A percentile compares a stretch with the other conserved stretches of the same genome.
These are phyloP conservation scores for Peronospora destructor DNA, from an alignment of 352 stramenopile genomes.

Conservation along the genomic window DNA sequence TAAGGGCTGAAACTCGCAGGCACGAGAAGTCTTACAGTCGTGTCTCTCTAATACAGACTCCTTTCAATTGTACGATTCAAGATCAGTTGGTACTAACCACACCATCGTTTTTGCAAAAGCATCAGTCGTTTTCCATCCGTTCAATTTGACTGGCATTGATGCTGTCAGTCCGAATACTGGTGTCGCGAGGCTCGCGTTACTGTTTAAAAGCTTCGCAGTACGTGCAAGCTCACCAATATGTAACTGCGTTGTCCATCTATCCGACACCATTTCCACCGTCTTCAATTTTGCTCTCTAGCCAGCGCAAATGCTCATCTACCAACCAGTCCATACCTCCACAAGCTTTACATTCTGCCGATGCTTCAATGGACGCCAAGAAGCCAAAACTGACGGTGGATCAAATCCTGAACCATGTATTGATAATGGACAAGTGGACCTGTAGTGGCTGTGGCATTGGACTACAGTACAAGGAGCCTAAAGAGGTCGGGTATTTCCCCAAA, in stretches of 20 bases:
- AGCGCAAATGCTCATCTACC: slow-evolving; percentile 19
- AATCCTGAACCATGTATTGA: slow-evolving; percentile 58
- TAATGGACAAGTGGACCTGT: slow-evolving; percentile 83
- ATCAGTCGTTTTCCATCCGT: not conserved
- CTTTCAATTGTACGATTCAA: too few species aligned
- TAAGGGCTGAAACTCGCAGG: too few species aligned
- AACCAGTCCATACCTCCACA: not conserved
- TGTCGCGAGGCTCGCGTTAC: slow-evolving; percentile 16
- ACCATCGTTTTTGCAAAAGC: not conserved
- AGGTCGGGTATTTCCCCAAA: slow-evolving; percentile 67
- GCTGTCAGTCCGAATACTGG: slow-evolving; percentile 15
- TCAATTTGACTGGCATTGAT: slow-evolving; percentile 28
- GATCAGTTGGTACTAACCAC: not conserved
- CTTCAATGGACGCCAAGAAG: slow-evolving; percentile 3
- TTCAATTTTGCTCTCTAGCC: slow-evolving; percentile 7
- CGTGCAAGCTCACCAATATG: not conserved
- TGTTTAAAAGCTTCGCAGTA: slow-evolving; percentile 1
- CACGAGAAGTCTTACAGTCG: too few species aligned
- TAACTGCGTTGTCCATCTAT: slow-evolving; percentile 10
- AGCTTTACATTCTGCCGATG: not conserved
- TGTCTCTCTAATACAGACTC: too few species aligned
- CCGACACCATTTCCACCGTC: not conserved
- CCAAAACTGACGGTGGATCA: slow-evolving; percentile 41
- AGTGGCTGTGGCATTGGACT: slow-evolving; percentile 77
- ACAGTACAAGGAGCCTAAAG: slow-evolving; percentile 53